Conservation (phyloP, 345 rosid species). For the Rubroshorea leprosula region DNA sequence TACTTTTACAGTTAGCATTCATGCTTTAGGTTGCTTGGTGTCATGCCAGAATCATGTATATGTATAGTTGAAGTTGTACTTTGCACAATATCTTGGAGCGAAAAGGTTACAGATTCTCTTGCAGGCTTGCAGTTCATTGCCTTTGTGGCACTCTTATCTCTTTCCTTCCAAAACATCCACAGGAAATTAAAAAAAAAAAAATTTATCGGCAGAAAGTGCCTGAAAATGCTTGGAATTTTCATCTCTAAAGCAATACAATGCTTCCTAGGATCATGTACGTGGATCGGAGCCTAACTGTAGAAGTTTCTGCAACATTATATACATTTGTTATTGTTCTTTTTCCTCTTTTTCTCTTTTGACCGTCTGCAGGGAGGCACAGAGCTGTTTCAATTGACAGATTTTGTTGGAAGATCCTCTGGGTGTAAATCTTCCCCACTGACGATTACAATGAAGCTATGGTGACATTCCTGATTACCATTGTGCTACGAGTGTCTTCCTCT, state of each 20-base stretch:
- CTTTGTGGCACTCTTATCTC: constrained; percentile 8
- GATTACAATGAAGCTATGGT: constrained; percentile 8
- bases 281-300: background rate
- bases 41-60: constrained; percentile 35
- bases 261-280: background rate
- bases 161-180: constrained; percentile 15
- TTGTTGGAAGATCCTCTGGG: background rate
- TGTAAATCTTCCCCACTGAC: background rate
- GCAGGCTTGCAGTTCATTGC: constrained; percentile 8
- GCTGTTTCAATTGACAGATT: constrained; percentile 8
- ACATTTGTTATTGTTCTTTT: background rate
- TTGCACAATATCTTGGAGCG: constrained; percentile 28
- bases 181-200: constrained; percentile 8
- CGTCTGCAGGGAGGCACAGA: constrained; percentile 26
- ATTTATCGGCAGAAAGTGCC: background rate
- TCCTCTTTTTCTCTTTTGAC: constrained; percentile 19
- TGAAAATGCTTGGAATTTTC: background rate
- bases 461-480: no score
- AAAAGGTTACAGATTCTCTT: constrained; percentile 18
- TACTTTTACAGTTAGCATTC: constrained; percentile 19
- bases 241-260: background rate
- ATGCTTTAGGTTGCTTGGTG: constrained; percentile 24
- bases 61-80: constrained; percentile 44
- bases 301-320: constrained; percentile 1
- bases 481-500: no score